Evolutionary conservation across 805 yeast species (phyloP).

Genomic region (Tetrapisispora phaffii): DNA sequence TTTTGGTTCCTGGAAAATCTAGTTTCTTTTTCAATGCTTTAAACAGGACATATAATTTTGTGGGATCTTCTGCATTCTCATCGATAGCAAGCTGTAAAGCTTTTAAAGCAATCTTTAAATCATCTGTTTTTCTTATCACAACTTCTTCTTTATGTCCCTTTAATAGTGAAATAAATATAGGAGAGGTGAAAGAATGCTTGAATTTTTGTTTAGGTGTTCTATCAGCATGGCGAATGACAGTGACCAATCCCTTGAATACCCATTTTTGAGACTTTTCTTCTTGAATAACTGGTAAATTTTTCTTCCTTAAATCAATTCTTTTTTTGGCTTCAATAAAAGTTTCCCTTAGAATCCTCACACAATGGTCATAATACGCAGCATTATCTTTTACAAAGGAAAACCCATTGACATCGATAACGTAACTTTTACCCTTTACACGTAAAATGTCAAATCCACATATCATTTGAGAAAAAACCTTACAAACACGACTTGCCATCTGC

Average conservation of each 20-base stretch:
- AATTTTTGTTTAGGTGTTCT: conserved; percentile 97
- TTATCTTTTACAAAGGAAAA: conserved; percentile 96
- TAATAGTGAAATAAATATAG: conserved; percentile 70
- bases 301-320: conserved; percentile 34
- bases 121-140: conserved; percentile 81
- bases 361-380: conserved; percentile 69
- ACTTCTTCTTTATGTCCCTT: conserved; percentile 96
- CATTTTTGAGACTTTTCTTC: conserved; percentile 64
- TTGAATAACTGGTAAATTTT: conserved; percentile 28
- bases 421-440: conserved; percentile 79
- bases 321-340: conserved; percentile 58
- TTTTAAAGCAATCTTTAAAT: conserved; percentile 73
- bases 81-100: conserved; percentile 77
- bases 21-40: conserved; percentile 82
- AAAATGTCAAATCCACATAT: conserved; percentile 94
- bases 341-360: conserved; percentile 67
- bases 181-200: conserved; percentile 87
- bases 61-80: conserved; percentile 68
- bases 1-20: conserved; percentile 89
- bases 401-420: conserved; percentile 95
- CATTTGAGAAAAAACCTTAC: conserved; percentile 74
- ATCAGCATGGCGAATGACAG: conserved; percentile 93
- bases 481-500: conserved; percentile 68
- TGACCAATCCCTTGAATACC: conserved; percentile 89
- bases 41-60: conserved; percentile 65